phyloP scores from a whole-genome alignment of 164 flowering plant genomes.

The Cinnamomum micranthum region DNA sequence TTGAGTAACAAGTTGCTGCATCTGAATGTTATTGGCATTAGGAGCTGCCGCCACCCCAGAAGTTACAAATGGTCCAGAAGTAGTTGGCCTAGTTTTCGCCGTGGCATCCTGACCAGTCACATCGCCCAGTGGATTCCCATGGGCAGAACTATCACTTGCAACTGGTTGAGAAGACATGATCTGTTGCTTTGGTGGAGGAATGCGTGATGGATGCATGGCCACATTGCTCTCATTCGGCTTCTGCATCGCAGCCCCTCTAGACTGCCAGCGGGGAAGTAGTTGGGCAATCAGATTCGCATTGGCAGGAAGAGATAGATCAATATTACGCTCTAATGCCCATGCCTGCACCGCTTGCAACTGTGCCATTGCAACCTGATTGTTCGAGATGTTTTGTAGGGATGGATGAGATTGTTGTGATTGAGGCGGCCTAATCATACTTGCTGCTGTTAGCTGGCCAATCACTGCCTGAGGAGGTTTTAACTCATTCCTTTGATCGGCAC shows the following conservation, averaged over 20 bases:
- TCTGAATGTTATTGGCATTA: conserved; percentile 35
- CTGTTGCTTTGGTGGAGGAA: conserved; percentile 53
- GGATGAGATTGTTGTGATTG: conserved; percentile 55
- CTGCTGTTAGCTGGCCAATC: conserved; percentile 42
- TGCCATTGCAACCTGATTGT: conserved; percentile 59
- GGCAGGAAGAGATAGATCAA: conserved; percentile 76
- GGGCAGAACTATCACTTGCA: conserved; percentile 62
- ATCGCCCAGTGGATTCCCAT: conserved; percentile 66
- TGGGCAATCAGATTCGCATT: conserved; percentile 77
- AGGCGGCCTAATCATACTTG: conserved; percentile 38
- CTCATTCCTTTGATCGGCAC: conserved; percentile 50
- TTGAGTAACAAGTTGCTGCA: conserved; percentile 49
- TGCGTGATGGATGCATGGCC: conserved; percentile 41
- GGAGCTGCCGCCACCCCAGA: conserved; percentile 28
- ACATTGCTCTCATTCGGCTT: conserved; percentile 53
- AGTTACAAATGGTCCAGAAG: conserved; percentile 45
- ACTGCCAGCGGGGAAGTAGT: conserved; percentile 71
- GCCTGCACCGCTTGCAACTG: conserved; percentile 85
- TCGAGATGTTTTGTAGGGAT: conserved; percentile 43
- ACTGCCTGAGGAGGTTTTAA: conserved; percentile 34
- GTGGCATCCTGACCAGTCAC: conserved; percentile 69
- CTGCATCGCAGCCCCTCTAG: conserved; percentile 65
- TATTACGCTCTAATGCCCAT: conserved; percentile 81
- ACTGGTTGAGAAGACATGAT: conserved; percentile 47
- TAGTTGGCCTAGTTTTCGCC: conserved; percentile 48